Conservation (phyloP, 108 stramenopile genomes). For the Phaeodactylum tricornutum region DNA sequence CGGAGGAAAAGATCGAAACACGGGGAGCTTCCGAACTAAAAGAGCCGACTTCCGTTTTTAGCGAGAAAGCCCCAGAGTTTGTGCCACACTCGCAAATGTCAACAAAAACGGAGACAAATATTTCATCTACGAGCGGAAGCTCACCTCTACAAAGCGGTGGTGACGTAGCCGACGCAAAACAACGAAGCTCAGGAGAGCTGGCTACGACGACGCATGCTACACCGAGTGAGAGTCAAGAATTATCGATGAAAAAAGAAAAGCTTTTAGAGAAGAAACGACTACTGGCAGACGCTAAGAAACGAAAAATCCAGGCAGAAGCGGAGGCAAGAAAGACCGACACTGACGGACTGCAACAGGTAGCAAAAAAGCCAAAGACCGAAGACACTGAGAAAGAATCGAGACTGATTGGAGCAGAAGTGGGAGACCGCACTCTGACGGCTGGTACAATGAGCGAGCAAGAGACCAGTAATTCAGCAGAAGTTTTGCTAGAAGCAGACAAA, state of each 20-base stretch:
- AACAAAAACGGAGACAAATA: no score
- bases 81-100: no score
- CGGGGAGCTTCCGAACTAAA: no score
- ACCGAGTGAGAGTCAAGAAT: conserved; percentile 24
- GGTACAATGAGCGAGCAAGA: no score
- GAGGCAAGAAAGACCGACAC: conserved; percentile 2
- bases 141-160: background rate
- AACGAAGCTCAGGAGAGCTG: no score
- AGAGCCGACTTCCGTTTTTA: no score
- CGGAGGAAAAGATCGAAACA: no score
- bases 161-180: background rate
- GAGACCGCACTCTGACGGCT: no score
- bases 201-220: conserved; percentile 11
- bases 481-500: no score
- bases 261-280: conserved; percentile 41
- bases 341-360: background rate
- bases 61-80: no score
- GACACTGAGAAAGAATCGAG: conserved; percentile 13
- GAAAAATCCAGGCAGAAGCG: conserved; percentile 5
- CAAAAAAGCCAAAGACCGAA: conserved; percentile 6
- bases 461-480: no score
- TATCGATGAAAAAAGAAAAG: conserved; percentile 36
- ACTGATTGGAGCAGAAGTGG: no score
- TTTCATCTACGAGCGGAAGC: conserved; percentile 1
- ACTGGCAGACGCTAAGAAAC: conserved; percentile 19